These are phyloP conservation scores for Stagonosporopsis chrysanthemi DNA, from an alignment of 2,329 filamentous ascomycete genomes.

Conservation along the genomic window DNA sequence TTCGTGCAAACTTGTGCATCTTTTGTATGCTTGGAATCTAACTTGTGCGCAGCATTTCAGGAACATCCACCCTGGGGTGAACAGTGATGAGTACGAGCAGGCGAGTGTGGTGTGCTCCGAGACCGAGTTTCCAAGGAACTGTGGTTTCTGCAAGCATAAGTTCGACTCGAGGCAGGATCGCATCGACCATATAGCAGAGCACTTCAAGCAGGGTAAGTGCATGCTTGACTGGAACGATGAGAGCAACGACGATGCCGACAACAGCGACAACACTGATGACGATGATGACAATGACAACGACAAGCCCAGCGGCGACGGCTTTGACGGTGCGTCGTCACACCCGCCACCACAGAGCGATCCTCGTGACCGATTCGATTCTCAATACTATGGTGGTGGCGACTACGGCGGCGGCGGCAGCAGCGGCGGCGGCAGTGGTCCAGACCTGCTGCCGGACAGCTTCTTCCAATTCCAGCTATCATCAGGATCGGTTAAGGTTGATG, in stretches of 20 bases:
- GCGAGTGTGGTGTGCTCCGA: conserved; percentile 43
- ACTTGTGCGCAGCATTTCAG: conserved; percentile 40
- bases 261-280: conserved; percentile 38
- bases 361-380: conserved; percentile 25
- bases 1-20: background rate
- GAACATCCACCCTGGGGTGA: conserved; percentile 47
- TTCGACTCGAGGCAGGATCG: conserved; percentile 46
- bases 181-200: conserved; percentile 50
- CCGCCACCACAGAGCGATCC: conserved; percentile 31
- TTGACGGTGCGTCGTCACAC: conserved; percentile 31
- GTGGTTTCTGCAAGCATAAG: conserved; percentile 47
- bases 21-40: background rate
- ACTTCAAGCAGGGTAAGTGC: conserved; percentile 49
- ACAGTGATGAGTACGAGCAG: conserved; percentile 42
- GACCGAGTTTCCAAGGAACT: conserved; percentile 46
- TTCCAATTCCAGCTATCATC: conserved; percentile 44
- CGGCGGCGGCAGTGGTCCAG: conserved; percentile 12
- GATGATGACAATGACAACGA: conserved; percentile 37
- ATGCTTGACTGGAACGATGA: conserved; percentile 50
- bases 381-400: conserved; percentile 29
- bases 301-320: conserved; percentile 37
- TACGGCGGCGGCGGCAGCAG: conserved; percentile 21
- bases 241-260: conserved; percentile 31
- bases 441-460: conserved; percentile 30
- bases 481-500: background rate